Evolutionary conservation across 23 red algal genomes (phyloP).

Genomic region (Gracilaria domingensis): DNA sequence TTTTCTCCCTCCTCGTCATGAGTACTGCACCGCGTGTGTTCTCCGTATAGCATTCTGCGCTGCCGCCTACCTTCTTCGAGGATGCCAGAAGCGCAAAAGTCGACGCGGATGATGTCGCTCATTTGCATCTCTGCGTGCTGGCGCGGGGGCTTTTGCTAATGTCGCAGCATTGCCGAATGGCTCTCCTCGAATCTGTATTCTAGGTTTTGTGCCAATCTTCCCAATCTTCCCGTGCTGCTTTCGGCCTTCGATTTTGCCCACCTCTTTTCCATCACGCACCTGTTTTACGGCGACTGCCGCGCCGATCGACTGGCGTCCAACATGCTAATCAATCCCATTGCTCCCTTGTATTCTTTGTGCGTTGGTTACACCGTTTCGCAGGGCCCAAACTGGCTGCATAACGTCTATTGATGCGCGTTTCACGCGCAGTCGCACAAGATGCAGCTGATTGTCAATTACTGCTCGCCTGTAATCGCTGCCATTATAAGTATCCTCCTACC

Average conservation of each 20-base stretch:
- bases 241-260: slow-evolving; percentile 34
- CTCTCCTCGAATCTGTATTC: slow-evolving; percentile 22
- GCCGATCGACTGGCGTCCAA: slow-evolving; percentile 13
- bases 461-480: background rate
- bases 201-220: slow-evolving; percentile 14
- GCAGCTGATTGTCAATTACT: background rate
- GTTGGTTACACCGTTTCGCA: too few relatives aligned
- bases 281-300: background rate
- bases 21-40: background rate
- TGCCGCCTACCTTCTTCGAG: slow-evolving; percentile 7
- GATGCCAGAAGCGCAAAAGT: background rate
- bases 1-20: background rate
- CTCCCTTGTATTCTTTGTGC: slow-evolving; percentile 1
- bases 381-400: background rate
- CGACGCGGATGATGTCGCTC: background rate
- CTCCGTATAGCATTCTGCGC: background rate
- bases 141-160: slow-evolving; percentile 3
- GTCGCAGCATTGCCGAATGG: slow-evolving; percentile 57
- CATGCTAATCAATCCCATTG: slow-evolving; percentile 32
- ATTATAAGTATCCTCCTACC: background rate
- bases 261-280: slow-evolving; percentile 6
- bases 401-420: background rate
- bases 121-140: background rate
- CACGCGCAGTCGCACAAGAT: background rate
- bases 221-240: slow-evolving; percentile 15